These are phyloP conservation scores for Vanderwaltozyma polyspora DNA, from an alignment of 805 yeast genomes.

Conservation along the genomic window DNA sequence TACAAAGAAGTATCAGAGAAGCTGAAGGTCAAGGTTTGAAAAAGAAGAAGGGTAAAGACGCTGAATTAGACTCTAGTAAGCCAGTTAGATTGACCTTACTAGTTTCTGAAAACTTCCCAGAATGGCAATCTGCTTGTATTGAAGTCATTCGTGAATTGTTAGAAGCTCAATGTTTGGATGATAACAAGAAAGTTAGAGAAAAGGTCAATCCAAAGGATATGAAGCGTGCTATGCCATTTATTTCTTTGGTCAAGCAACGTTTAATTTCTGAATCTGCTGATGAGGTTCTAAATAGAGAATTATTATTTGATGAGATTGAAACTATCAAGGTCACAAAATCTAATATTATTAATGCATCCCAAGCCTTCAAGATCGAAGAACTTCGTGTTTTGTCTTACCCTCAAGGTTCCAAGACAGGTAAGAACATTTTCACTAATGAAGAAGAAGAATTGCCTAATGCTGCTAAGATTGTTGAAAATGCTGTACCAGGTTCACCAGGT, in stretches of 20 bases:
- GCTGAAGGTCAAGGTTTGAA: slow-evolving; percentile 77
- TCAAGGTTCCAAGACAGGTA: slow-evolving; percentile 53
- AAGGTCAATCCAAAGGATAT: slow-evolving; percentile 70
- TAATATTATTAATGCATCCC: slow-evolving; percentile 53
- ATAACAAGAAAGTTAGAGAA: slow-evolving; percentile 51
- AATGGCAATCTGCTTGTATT: slow-evolving; percentile 78
- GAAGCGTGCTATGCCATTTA: slow-evolving; percentile 98
- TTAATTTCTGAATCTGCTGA: slow-evolving; percentile 56
- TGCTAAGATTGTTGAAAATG: slow-evolving; percentile 64
- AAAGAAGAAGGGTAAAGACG: slow-evolving; percentile 75
- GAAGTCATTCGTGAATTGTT: slow-evolving; percentile 71
- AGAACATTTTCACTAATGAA: slow-evolving; percentile 56
- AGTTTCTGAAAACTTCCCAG: slow-evolving; percentile 77
- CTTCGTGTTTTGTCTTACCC: slow-evolving; percentile 52
- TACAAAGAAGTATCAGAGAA: slow-evolving; percentile 82
- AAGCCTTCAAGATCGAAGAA: slow-evolving; percentile 43
- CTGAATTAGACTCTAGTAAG: slow-evolving; percentile 61
- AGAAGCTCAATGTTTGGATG: slow-evolving; percentile 50
- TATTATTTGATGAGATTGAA: slow-evolving; percentile 68
- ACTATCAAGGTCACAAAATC: slow-evolving; percentile 46
- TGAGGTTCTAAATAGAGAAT: slow-evolving; percentile 80
- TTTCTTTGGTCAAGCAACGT: slow-evolving; percentile 74
- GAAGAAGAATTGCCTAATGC: slow-evolving; percentile 49
- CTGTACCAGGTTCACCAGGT: slow-evolving; percentile 93
- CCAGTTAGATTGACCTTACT: slow-evolving; percentile 67